These are phyloP conservation scores for Ramaria sp. DNA, from an alignment of 768 basidiomycete species.

Conservation along the genomic window DNA sequence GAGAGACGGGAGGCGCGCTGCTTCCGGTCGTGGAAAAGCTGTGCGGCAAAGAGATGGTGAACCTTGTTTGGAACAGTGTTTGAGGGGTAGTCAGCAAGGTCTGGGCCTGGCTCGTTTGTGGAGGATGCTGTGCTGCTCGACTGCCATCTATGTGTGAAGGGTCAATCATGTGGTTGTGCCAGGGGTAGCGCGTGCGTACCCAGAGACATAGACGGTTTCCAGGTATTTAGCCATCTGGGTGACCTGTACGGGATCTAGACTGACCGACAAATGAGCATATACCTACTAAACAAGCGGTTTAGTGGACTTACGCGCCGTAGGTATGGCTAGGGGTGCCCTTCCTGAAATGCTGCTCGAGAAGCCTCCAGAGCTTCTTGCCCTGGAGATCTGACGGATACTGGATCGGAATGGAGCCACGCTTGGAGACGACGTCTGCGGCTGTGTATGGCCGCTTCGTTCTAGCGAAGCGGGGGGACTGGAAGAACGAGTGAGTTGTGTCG, in stretches of 20 bases:
- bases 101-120: conserved; percentile 94
- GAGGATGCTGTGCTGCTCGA: conserved; percentile 89
- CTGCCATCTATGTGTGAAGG: conserved; percentile 47
- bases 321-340: conserved; percentile 82
- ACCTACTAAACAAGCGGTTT: not conserved
- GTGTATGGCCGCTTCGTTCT: conserved; percentile 86
- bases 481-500: not conserved
- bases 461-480: conserved; percentile 78
- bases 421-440: conserved; percentile 86
- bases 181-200: conserved; percentile 19
- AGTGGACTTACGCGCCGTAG: conserved; percentile 85
- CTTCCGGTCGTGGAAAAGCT: conserved; percentile 98
- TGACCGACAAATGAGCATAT: conserved; percentile 22
- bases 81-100: conserved; percentile 98
- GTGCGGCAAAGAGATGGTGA: conserved; percentile 94
- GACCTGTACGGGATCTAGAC: conserved; percentile 94
- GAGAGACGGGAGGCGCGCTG: conserved; percentile 77
- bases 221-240: conserved; percentile 99
- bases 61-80: conserved; percentile 99
- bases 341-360: conserved; percentile 68
- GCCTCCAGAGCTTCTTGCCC: conserved; percentile 77
- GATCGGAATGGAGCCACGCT: conserved; percentile 80
- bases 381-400: conserved; percentile 77
- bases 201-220: conserved; percentile 97
- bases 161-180: not conserved